Evolutionary conservation across 768 basidiomycete genomes (phyloP), one percentile per base, ranked within the genome.

Genomic region (Tylopilus vinaceipallidus): DNA sequence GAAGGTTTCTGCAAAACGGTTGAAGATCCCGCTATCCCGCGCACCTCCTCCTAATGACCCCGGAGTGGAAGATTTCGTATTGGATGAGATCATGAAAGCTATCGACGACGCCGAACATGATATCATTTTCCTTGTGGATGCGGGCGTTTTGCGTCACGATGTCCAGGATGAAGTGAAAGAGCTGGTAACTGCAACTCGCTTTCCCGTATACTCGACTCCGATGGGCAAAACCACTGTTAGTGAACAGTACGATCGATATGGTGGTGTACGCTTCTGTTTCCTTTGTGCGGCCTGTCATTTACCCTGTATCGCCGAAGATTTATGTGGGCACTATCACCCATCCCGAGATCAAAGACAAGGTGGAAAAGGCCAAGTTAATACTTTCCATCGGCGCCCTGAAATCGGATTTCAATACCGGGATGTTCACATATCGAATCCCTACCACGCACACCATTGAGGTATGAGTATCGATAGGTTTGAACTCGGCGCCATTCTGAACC

Each of bases 361-460:
- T 94, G 23, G 91, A 95, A 67, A 72, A 64, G 3, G 83, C 90
- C 4, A 87, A 84, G 55, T 72, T 94, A 35, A 82, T 91, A 43
- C 61, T 95, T 12, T 87, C 86, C 12, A 72, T 95, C 50, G 89
- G 90, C 4, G 51, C 72, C 1, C 71, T 90, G 43, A 81, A 79
- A 62, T 82, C 79, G 39, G 91, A 95, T 65, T 92, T 91, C 74
- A 95, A 95, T 67, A 90, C 88, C 1, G 92, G 91, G 27, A 87
- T 86, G 66, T 93, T 91, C 68, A 86, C 86, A 0, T 91, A 88
- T 59, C 79, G 78, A 42, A 83, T 86, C 39, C 81, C 84, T 5
- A 73, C 73, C 0, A 65, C 67, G 10, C 75, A 74, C 35, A 82
- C 80, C 14, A 72, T 91, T 53, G 89, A 89, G 75, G 87, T 86